phyloP scores from a whole-genome alignment of 495 filamentous ascomycete genomes.

The Talaromyces liani region DNA sequence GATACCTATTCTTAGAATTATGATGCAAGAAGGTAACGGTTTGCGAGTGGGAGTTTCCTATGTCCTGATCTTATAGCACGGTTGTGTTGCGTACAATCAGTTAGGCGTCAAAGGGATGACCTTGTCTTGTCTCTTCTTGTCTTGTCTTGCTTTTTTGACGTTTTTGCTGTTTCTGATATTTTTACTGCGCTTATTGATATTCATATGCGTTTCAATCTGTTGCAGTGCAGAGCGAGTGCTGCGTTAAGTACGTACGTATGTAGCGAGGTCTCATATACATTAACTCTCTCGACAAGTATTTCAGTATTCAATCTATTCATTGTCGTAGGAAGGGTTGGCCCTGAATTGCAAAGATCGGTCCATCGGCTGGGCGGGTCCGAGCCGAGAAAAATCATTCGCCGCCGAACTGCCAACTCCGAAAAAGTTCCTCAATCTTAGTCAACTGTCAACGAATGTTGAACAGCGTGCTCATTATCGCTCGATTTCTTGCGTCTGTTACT shows the following conservation, averaged over 20 bases:
- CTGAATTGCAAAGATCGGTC: not conserved
- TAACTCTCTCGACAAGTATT: not conserved
- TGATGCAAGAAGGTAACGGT: not conserved
- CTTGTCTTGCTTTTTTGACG: not conserved
- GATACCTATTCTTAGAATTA: not conserved
- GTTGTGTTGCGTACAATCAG: not conserved
- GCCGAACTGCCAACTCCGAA: not conserved
- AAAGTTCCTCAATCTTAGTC: not conserved
- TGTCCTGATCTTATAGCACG: constrained; percentile 1
- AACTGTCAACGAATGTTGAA: not conserved
- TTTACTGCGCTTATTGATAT: not conserved
- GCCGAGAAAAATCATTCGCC: not conserved
- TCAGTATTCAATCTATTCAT: no score
- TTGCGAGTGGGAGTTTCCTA: not conserved
- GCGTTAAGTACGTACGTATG: not conserved
- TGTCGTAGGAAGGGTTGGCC: not conserved
- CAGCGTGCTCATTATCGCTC: not conserved
- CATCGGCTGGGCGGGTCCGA: not conserved
- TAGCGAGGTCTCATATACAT: not conserved
- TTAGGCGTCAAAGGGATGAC: not conserved
- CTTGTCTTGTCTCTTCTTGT: constrained; percentile 11
- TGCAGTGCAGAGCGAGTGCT: not conserved
- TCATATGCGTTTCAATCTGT: not conserved
- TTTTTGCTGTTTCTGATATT: not conserved
- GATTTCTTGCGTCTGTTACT: not conserved